Percentiles rank a stretch among this genome's conserved stretches.
These are phyloP conservation scores for Colletotrichum karsti DNA, from an alignment of 2,329 filamentous ascomycete genomes.

Conservation along the genomic window DNA sequence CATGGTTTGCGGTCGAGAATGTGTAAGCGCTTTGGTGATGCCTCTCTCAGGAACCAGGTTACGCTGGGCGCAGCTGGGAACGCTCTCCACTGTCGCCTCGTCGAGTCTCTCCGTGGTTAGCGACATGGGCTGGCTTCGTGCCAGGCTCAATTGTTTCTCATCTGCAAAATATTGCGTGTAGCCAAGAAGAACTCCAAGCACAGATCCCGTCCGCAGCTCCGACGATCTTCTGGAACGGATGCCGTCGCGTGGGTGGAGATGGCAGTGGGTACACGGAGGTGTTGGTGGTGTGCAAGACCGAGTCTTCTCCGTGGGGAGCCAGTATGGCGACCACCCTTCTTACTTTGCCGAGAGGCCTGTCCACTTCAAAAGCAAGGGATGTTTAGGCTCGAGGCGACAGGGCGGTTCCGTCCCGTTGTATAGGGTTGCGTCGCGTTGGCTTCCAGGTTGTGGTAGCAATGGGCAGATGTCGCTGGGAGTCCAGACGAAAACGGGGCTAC, in stretches of 20 bases:
- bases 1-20: slow-evolving; percentile 1
- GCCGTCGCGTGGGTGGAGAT: slow-evolving; percentile 4
- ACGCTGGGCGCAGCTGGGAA: not conserved
- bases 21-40: not conserved
- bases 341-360: not conserved
- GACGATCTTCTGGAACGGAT: slow-evolving; percentile 4
- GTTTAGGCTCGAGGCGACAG: slow-evolving; percentile 1
- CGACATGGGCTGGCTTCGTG: not conserved
- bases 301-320: not conserved
- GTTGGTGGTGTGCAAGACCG: slow-evolving; percentile 5
- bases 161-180: not conserved
- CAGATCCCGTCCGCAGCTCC: slow-evolving; percentile 6
- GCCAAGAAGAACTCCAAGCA: slow-evolving; percentile 1
- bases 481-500: slow-evolving; percentile 27
- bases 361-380: not conserved
- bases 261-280: not conserved
- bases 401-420: not conserved
- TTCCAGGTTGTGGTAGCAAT: not conserved
- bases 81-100: not conserved
- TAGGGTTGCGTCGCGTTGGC: not conserved
- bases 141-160: slow-evolving; percentile 1
- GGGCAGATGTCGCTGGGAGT: slow-evolving; percentile 18
- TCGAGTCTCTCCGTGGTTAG: not conserved
- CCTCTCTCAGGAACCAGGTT: not conserved
- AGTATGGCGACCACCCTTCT: not conserved